These are phyloP conservation scores for Kalanchoe fedtschenkoi DNA, from an alignment of 164 flowering plant species.

Conservation along the genomic window DNA sequence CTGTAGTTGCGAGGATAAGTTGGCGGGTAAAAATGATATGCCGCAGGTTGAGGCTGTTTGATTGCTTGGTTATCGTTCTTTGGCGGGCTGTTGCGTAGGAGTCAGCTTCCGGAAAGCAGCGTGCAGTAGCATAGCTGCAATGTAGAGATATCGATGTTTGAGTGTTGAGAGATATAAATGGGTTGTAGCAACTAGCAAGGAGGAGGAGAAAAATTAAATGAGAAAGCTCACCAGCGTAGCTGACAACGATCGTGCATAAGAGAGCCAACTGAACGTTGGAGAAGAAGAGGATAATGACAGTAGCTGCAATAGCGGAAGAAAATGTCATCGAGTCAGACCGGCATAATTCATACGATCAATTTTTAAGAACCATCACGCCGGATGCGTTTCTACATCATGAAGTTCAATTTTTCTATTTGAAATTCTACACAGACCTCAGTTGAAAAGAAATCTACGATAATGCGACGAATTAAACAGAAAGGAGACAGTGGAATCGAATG, in stretches of 20 bases:
- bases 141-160: not conserved
- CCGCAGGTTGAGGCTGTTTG: not conserved
- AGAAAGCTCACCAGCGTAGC: conserved; percentile 47
- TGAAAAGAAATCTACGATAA: too few species aligned
- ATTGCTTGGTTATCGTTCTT: not conserved
- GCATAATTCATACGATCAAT: not conserved
- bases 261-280: conserved; percentile 69
- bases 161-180: not conserved
- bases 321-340: not conserved
- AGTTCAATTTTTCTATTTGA: too few species aligned
- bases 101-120: conserved; percentile 4
- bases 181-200: not conserved
- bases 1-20: not conserved
- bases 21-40: not conserved
- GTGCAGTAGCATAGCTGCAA: conserved; percentile 2
- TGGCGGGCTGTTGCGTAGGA: not conserved
- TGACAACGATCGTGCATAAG: conserved; percentile 45
- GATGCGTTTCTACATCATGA: too few species aligned
- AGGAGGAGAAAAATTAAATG: not conserved
- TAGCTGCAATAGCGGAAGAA: conserved; percentile 37
- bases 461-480: too few species aligned
- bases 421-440: too few species aligned
- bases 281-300: conserved; percentile 42
- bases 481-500: too few species aligned
- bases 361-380: too few species aligned